Conservation (phyloP, 2,329 filamentous ascomycete genomes). For the Fusarium goolgardi region DNA sequence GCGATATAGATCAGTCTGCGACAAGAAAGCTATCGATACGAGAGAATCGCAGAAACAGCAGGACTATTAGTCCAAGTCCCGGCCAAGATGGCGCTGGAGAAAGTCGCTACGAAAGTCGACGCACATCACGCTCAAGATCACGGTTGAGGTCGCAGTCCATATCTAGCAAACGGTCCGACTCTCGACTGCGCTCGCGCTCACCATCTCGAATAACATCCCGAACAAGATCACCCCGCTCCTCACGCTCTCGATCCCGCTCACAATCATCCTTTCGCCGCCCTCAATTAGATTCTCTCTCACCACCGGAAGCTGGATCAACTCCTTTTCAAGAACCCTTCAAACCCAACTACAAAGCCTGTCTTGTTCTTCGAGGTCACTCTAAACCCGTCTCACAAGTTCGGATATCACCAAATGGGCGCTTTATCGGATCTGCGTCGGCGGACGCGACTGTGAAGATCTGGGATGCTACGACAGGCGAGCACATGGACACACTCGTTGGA, state of each 20-base stretch:
- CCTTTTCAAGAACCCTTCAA: conserved; percentile 62
- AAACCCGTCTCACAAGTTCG: conserved; percentile 85
- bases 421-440: conserved; percentile 90
- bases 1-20: conserved; percentile 16
- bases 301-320: conserved; percentile 47
- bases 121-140: conserved; percentile 50
- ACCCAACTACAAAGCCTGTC: conserved; percentile 75
- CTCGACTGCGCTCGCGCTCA: conserved; percentile 50
- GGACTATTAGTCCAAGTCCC: conserved; percentile 44
- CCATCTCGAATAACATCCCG: conserved; percentile 48
- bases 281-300: conserved; percentile 47
- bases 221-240: conserved; percentile 49
- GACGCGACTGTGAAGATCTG: conserved; percentile 94
- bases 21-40: conserved; percentile 39
- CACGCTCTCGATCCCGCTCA: conserved; percentile 48
- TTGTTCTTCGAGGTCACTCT: conserved; percentile 81
- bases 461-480: conserved; percentile 80
- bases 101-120: conserved; percentile 47
- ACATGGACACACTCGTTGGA: conserved; percentile 90
- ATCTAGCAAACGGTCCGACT: conserved; percentile 55
- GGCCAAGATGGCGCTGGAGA: conserved; percentile 39
- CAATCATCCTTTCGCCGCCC: conserved; percentile 50
- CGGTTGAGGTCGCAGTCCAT: conserved; percentile 51
- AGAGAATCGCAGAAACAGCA: conserved; percentile 35
- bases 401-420: conserved; percentile 89